phyloP scores from a whole-genome alignment of 2,329 filamentous ascomycete genomes.

The Lecanoromycetidae sp. region DNA sequence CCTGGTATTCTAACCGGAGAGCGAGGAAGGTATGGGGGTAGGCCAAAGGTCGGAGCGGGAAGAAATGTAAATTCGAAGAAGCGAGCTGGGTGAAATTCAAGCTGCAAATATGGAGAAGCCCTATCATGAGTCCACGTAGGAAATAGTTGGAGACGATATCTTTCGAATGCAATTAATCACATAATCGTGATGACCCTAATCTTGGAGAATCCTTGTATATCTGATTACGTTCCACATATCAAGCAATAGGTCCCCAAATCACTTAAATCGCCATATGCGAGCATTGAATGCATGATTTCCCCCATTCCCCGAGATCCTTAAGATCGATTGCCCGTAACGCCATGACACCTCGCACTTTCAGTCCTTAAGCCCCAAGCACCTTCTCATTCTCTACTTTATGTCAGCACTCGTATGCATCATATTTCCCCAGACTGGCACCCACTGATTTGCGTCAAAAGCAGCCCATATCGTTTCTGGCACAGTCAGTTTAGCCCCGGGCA shows the following conservation, averaged over 20 bases:
- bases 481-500: not conserved
- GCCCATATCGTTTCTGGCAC: conserved; percentile 56
- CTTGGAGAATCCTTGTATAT: too few relatives aligned
- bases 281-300: too few relatives aligned
- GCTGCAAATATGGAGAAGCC: too few relatives aligned
- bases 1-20: conserved; percentile 75
- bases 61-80: conserved; percentile 71
- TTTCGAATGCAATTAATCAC: too few relatives aligned
- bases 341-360: not conserved
- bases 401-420: conserved; percentile 6
- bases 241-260: too few relatives aligned
- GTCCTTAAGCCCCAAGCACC: conserved; percentile 32
- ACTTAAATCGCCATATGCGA: too few relatives aligned
- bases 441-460: conserved; percentile 74
- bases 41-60: conserved; percentile 71
- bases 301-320: too few relatives aligned
- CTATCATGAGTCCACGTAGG: too few relatives aligned
- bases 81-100: conserved; percentile 26
- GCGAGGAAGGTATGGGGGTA: conserved; percentile 51
- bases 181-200: too few relatives aligned
- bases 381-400: conserved; percentile 30
- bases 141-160: too few relatives aligned
- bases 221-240: too few relatives aligned
- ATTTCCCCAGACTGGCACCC: conserved; percentile 21
- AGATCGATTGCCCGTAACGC: not conserved